Conservation (phyloP, 352 stramenopile genomes). For the Pythium monospermum region DNA sequence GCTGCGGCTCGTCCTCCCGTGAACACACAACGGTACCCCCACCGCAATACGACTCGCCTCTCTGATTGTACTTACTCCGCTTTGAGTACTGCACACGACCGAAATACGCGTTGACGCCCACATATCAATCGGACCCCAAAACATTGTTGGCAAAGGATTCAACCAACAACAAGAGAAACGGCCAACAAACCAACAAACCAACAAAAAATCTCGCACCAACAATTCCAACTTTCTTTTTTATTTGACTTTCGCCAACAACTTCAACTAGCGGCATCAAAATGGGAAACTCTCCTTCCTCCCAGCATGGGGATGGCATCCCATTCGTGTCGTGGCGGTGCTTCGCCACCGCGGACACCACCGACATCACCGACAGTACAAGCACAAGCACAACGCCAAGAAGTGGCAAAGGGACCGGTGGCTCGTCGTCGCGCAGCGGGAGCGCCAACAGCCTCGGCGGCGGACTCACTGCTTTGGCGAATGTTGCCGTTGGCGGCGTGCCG, state of each 20-base stretch:
- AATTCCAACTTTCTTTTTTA: too few relatives aligned
- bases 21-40: too few relatives aligned
- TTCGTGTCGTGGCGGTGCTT: slow-evolving; percentile 58
- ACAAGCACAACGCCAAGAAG: not conserved
- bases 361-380: not conserved
- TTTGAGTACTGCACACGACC: too few relatives aligned
- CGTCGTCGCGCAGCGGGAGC: slow-evolving; percentile 8
- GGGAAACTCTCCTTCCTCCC: slow-evolving; percentile 18
- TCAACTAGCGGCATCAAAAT: slow-evolving; percentile 9
- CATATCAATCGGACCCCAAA: too few relatives aligned
- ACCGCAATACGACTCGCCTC: too few relatives aligned
- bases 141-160: too few relatives aligned
- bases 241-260: slow-evolving; percentile 14
- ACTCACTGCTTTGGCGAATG: slow-evolving; percentile 25
- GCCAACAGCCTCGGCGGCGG: slow-evolving; percentile 13
- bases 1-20: too few relatives aligned
- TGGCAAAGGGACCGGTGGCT: not conserved
- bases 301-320: slow-evolving; percentile 45
- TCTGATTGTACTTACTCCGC: too few relatives aligned
- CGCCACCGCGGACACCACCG: not conserved
- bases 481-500: slow-evolving; percentile 2
- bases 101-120: too few relatives aligned
- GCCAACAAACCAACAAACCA: too few relatives aligned
- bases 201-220: too few relatives aligned
- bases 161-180: too few relatives aligned